Base-by-base conservation (phyloP, 495 filamentous ascomycete genomes). In the Chaetomium cochliodes region DNA sequence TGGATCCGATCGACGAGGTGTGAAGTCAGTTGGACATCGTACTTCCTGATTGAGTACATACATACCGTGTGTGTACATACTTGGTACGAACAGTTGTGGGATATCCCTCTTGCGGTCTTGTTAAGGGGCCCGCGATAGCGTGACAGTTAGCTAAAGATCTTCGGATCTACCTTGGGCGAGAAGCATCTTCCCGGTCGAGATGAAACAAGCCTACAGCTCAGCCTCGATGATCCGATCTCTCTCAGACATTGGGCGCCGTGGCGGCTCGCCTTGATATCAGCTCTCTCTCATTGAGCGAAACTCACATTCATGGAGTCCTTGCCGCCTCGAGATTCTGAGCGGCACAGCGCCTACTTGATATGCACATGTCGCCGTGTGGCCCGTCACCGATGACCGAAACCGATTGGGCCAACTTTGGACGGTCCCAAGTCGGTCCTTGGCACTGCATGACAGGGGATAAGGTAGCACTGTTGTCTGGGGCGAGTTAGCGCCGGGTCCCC, bases 391-490 rank as follows among this genome's bases (percentile, higher is more conserved):
- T 25, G 13, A 26, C 20, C 39, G 37, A 58, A 44, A 26, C 55
- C 39, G 39, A 58, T 58, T 58, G 55, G 55, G 15, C 22, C 2
- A 54, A 54, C 26, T 41, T 23, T 41, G 6, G 54, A 42, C 28
- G 26, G 51, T 33, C 51, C 37, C 55, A 44, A 23, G 57, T 60
- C 41, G 41, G 41, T 6, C 46, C 58, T 60, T 60, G 58, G 58
- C 55, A 28, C 26, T 57, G 54, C 54, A 37, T 25, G 20, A 56
- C 65, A 67, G 37, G 60, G 60, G 54, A 50, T 33, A 11, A 23
- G 60, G 56, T 54, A 46, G 22, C 37, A 46, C 20, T 25, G 65
- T 55, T 60, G 53, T 60, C 65, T 67, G 54, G 60, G 55, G 61
- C 52, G 33, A 37, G 33, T 37, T 53, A 50, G 65, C 59, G 65